Evolutionary conservation across 2,329 filamentous ascomycete species (phyloP), one percentile per base, ranked within the genome.

Genomic region (Lecanicillium sp.): DNA sequence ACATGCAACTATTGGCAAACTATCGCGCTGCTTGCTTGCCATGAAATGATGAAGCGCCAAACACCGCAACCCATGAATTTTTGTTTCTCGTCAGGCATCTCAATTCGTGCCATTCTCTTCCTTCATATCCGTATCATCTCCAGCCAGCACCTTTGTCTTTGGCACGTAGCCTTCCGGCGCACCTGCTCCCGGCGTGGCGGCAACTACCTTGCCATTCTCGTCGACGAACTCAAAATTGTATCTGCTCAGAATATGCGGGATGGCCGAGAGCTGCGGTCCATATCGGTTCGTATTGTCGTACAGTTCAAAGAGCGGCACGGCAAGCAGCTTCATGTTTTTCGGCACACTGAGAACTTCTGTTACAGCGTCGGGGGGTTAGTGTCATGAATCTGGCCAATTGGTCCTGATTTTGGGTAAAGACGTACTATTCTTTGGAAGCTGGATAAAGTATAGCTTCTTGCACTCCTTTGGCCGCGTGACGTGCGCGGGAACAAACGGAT

Each of bases 261-360:
- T 97, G 1, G 92, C 92, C 2, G 89, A 94, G 13, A 98, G 79
- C 59, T 98, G 92, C 4, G 92, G 92, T 0, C 92, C 92, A 58
- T 98, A 98, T 43, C 92, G 75, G 11, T 83, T 84, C 1, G 87
- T 95, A 63, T 98, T 98, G 56, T 98, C 92, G 69, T 98, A 98
- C 29, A 98, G 79, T 66, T 98, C 92, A 64, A 97, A 97, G 1
- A 98, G 73, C 1, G 92, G 92, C 2, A 98, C 92, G 2, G 92
- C 92, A 29, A 98, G 81, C 17, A 98, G 79, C 61, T 98, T 98
- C 92, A 98, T 97, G 66, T 98, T 98, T 69, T 98, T 98, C 0
- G 92, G 92, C 8, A 98, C 92, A 54, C 86, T 94, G 31, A 98
- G 74, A 12, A 97, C 85, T 68, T 96, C 88, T 94, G 59, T 40